These are phyloP conservation scores for Suhomyces sp. DNA, from an alignment of 805 yeast species.

Conservation along the genomic window DNA sequence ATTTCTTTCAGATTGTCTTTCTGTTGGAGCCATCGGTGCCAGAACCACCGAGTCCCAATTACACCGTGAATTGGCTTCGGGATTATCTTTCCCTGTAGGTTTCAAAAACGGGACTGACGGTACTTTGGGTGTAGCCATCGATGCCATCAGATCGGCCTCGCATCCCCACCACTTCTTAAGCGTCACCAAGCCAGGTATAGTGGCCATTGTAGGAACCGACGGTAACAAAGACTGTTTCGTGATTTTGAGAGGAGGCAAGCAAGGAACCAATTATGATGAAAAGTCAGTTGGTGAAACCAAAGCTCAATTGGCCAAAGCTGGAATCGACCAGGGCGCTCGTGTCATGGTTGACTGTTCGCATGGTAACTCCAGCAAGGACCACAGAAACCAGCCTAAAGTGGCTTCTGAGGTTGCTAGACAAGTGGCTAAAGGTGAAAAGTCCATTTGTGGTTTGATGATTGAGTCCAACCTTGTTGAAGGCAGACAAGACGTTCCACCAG, in stretches of 20 bases:
- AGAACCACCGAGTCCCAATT: conserved; percentile 98
- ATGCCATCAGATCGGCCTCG: conserved; percentile 88
- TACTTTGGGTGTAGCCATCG: conserved; percentile 87
- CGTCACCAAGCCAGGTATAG: conserved; percentile 94
- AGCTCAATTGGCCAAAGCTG: conserved; percentile 52
- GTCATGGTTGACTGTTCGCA: conserved; percentile 98
- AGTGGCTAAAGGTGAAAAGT: conserved; percentile 65
- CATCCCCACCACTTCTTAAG: conserved; percentile 92
- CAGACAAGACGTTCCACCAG: conserved; percentile 82
- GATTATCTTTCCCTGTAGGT: conserved; percentile 96
- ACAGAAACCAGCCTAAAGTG: conserved; percentile 89
- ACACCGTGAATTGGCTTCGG: conserved; percentile 96
- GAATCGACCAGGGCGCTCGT: conserved; percentile 52
- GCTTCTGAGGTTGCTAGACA: conserved; percentile 77
- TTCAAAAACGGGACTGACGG: conserved; percentile 99
- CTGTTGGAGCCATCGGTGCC: conserved; percentile 98
- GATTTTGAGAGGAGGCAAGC: conserved; percentile 93
- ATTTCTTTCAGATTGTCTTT: conserved; percentile 86
- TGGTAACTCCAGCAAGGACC: conserved; percentile 90
- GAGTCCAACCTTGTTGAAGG: conserved; percentile 92
- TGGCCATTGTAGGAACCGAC: conserved; percentile 92
- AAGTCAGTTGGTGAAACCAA: conserved; percentile 67
- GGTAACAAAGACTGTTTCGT: conserved; percentile 91
- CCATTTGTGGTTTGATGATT: conserved; percentile 93
- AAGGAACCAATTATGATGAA: conserved; percentile 86